phyloP scores from a whole-genome alignment of 2,329 filamentous ascomycete species.

The Chrysoporthe puriensis region DNA sequence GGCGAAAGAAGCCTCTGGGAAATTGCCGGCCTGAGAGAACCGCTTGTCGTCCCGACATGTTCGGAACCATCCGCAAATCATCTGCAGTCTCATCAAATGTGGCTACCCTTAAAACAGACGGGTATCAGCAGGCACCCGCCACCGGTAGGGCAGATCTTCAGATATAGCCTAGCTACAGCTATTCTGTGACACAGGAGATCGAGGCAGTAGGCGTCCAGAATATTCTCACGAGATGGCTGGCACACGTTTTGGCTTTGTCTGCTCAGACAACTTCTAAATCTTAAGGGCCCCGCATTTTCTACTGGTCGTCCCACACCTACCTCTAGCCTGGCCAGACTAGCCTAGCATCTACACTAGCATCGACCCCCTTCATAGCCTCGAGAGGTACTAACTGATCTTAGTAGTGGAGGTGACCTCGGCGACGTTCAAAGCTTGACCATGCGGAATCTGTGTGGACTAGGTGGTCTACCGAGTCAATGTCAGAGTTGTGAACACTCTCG shows the following conservation, averaged over 20 bases:
- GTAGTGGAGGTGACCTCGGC: not conserved
- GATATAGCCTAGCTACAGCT: not conserved
- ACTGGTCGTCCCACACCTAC: not conserved
- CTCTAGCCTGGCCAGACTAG: not conserved
- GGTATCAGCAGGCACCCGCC: slow-evolving; percentile 11
- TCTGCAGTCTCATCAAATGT: slow-evolving; percentile 18
- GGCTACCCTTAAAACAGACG: slow-evolving; percentile 9
- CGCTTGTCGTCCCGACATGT: slow-evolving; percentile 10
- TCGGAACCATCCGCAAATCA: slow-evolving; percentile 16
- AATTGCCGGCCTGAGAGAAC: not conserved
- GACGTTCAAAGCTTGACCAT: no score
- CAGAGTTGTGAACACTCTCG: not conserved
- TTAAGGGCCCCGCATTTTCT: not conserved
- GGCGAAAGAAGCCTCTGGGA: not conserved
- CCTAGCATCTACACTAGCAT: not conserved
- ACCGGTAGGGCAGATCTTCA: slow-evolving; percentile 7
- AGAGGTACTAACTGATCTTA: not conserved
- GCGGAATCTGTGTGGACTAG: no score
- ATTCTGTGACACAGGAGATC: not conserved
- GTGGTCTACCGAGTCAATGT: not conserved
- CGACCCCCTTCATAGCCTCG: not conserved
- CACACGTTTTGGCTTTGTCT: not conserved
- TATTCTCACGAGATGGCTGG: not conserved
- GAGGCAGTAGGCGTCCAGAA: not conserved
- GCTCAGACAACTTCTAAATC: not conserved